phyloP scores from a whole-genome alignment of 148 eudicot genomes.

The Polygonum maritimum region DNA sequence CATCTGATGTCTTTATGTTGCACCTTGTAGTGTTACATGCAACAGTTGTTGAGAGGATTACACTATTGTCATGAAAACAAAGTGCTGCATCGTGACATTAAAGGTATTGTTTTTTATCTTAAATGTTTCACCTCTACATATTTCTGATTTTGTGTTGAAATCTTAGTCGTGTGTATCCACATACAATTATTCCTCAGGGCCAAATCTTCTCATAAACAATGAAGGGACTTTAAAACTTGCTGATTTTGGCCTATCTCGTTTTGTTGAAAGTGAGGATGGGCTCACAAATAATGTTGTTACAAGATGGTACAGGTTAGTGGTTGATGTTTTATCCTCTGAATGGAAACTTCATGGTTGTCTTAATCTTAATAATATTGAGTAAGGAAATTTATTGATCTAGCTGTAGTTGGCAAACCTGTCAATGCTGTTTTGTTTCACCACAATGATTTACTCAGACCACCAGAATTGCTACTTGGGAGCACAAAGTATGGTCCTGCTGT shows the following conservation, averaged over 20 bases:
- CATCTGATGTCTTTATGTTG: neutral
- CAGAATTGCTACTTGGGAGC: conserved; percentile 85
- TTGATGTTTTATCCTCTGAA: neutral
- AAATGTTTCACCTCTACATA: neutral
- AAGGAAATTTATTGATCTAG: neutral
- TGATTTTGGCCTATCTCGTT: conserved; percentile 92
- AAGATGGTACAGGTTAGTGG: conserved; percentile 72
- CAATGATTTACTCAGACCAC: conserved; percentile 51
- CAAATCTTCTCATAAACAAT: conserved; percentile 86
- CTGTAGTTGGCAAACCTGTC: neutral
- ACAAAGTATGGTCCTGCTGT: conserved; percentile 97
- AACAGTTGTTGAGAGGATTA: conserved; percentile 81
- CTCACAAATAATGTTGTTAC: conserved; percentile 91
- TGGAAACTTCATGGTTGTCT: neutral
- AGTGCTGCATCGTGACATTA: conserved; percentile 88
- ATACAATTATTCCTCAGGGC: conserved; percentile 30
- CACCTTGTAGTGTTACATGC: conserved; percentile 68
- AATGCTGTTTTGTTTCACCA: conserved; percentile 1
- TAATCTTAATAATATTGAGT: neutral
- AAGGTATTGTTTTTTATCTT: conserved; percentile 34
- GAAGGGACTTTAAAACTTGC: conserved; percentile 86
- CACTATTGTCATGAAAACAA: conserved; percentile 95
- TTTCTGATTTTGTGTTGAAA: neutral
- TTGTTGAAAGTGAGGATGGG: conserved; percentile 63
- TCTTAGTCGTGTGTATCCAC: neutral